Base-by-base conservation (phyloP, 2,329 filamentous ascomycete species). In the Cryoendolithus antarcticus region DNA sequence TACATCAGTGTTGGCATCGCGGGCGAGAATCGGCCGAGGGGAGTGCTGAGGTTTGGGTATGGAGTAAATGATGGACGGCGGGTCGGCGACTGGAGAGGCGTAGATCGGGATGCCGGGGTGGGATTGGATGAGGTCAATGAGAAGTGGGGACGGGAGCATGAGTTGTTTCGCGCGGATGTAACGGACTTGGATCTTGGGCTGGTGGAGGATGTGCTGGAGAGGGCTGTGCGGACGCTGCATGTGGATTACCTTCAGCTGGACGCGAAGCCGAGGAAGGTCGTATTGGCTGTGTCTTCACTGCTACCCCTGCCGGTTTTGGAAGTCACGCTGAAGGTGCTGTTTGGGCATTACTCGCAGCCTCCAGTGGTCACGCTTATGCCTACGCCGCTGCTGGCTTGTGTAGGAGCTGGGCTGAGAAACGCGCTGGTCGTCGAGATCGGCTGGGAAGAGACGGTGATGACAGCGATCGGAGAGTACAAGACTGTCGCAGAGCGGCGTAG, bases 361-460 rank as follows among this genome's bases (percentile, higher is more conserved):
- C 83, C 88, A 0, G 80, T 75, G 12, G 73, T 96, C 46, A 88
- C 85, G 2, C 69, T 98, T 32, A 66, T 95, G 53, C 85, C 86
- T 1, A 74, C 76, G 0, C 76, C 89, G 0, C 72, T 86, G 13
- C 80, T 91, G 61, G 70, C 77, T 2, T 69, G 81, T 5, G 74
- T 88, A 3, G 82, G 81, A 6, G 86, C 88, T 4, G 91, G 91
- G 1, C 66, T 93, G 31, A 77, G 91, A 9, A 85, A 84, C n/a
- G 86, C 81, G 1, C 61, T 98, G 32, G 76, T 96, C 1, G 70
- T 98, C 30, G 86, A 98, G 54, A 71, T 98, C 44, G 91, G 89
- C 32, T 98, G 91, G 91, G 72, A 78, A 32, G 91, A 96, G 60
- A 93, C 88, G 0, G 73, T 80, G 1, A 75, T 93, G 13, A 93